Percentiles rank a stretch among this genome's conserved stretches.
These are phyloP conservation scores for Fomitiporia mediterranea DNA, from an alignment of 1,284 basidiomycete species.

Conservation along the genomic window DNA sequence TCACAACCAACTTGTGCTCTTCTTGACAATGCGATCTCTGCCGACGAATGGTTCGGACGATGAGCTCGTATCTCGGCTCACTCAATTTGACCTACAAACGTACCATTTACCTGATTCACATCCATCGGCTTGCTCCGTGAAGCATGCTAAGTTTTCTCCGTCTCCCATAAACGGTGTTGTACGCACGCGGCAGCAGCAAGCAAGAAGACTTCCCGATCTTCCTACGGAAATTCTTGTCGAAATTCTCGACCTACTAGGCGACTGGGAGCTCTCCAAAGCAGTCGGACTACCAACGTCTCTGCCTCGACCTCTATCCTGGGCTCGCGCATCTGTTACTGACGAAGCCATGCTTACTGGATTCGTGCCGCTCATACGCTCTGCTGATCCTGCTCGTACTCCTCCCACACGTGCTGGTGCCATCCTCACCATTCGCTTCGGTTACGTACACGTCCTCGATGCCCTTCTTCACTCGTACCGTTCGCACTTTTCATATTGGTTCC, in stretches of 20 bases:
- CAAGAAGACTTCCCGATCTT: conserved; percentile 45
- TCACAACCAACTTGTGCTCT: conserved; percentile 63
- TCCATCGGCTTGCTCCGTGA: background rate
- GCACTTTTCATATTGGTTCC: conserved; percentile 58
- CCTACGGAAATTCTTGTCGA: conserved; percentile 72
- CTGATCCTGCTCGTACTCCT: conserved; percentile 46
- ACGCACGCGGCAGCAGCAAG: conserved; percentile 27
- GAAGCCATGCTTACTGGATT: conserved; percentile 62
- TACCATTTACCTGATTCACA: conserved; percentile 50
- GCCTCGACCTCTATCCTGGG: conserved; percentile 63
- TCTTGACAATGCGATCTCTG: conserved; percentile 64
- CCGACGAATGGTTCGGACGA: conserved; percentile 53
- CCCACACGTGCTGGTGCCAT: conserved; percentile 66
- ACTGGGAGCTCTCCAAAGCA: conserved; percentile 77
- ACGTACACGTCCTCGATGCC: conserved; percentile 68
- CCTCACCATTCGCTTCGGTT: conserved; percentile 65
- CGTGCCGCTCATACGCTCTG: conserved; percentile 52
- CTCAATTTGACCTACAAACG: conserved; percentile 64
- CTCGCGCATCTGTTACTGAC: conserved; percentile 60
- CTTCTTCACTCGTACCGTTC: conserved; percentile 55
- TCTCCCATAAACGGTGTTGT: conserved; percentile 1
- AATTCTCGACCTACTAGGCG: conserved; percentile 69
- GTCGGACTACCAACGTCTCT: conserved; percentile 68
- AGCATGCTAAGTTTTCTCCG: background rate
- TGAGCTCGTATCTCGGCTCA: conserved; percentile 63